Evolutionary conservation across 257 asterid species (phyloP), one percentile per base, ranked within the genome.

Genomic region (Leonotis leonurus): DNA sequence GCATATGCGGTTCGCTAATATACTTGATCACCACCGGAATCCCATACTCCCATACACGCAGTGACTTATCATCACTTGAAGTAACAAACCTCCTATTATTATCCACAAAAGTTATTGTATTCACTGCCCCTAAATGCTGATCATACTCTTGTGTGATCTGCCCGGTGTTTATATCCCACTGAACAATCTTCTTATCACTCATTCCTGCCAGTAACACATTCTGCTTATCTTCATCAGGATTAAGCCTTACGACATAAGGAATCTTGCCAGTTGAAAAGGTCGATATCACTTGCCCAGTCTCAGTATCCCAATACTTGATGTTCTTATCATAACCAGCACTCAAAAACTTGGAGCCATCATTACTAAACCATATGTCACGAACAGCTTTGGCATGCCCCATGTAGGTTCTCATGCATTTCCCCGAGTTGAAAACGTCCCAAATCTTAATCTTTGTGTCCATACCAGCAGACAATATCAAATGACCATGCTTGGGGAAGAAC

Each of bases 141-240:
- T 93, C 97, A 69, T 93, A 93, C 78, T 93, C 99, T 73, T 93
- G 99, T 2, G 97, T 89, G 57, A 89, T 93, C 84, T 93, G 96
- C 67, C 97, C 97, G 2, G 87, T 40, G 60, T 87, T 93, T 73
- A 89, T 89, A 77, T 93, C 99, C 99, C 99, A 93, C 69, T 93
- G 99, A 37, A 93, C 99, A 63, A 89, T 93, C 84, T 93, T 93
- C 81, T 93, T 93, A 74, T 93, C 99, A 70, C 99, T 93, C 97
- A 89, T 93, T 52, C 99, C 99, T 0, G 99, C 99, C 55, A 93
- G 70, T 69, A 93, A 75, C 49, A 93, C 89, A 73, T 87, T 93
- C 90, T 93, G 99, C 79, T 89, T 93, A 82, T 93, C 99, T 46
- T 89, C 97, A 66, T 93, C 97, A 9, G 97, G 99, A 60, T 93